Evolutionary conservation across 225 moss, liverwort and hornwort genomes (phyloP), one percentile per base, ranked within the genome.

Genomic region (Straminergon stramineum): DNA sequence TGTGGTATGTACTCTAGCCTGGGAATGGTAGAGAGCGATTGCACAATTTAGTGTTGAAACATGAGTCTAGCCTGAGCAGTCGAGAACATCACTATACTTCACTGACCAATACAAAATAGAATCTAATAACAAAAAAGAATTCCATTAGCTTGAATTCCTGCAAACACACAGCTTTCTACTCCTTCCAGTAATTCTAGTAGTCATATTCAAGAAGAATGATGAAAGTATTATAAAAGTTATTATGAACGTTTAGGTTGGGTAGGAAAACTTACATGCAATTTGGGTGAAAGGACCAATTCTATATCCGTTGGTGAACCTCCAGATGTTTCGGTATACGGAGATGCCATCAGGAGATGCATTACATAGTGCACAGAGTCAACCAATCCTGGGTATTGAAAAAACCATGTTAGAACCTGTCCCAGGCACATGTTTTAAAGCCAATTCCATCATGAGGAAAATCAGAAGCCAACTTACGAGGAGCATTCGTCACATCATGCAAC

Each of bases 301-400:
- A 88, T 28, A 88, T 90, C 90, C 66, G 91, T 86, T 86, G 89
- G 70, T 61, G 95, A 95, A 81, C 90, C 91, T 80, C 91, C 93
- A 83, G 78, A 92, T 39, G 91, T 86, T 63, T 91, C 80, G 55
- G 69, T 73, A 53, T 90, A 88, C 27, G 95, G 92, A 87, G 90
- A 94, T 66, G 93, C 91, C 53, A 90, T 82, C 39, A 96, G 90
- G 51, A 95, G 92, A 74, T 92, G 87, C 81, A 94, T 70, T 75
- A 94, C 89, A 87, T 95, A 91, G 76, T 96, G 86, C 27, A 96
- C 96, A 89, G 95, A 95, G 84, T 98, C 98, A 23, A 96, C 95
- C 90, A 98, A 93, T 67, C 97, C 98, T 98, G 96, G 53, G 79
- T 64, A 92, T 89, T 34, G 28, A 43, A 89, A 32, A 82, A 78